A percentile compares a stretch with the other conserved stretches of the same genome.
Evolutionary conservation across 768 basidiomycete genomes (phyloP).

Genomic region (Candolleomyces efflorescens): DNA sequence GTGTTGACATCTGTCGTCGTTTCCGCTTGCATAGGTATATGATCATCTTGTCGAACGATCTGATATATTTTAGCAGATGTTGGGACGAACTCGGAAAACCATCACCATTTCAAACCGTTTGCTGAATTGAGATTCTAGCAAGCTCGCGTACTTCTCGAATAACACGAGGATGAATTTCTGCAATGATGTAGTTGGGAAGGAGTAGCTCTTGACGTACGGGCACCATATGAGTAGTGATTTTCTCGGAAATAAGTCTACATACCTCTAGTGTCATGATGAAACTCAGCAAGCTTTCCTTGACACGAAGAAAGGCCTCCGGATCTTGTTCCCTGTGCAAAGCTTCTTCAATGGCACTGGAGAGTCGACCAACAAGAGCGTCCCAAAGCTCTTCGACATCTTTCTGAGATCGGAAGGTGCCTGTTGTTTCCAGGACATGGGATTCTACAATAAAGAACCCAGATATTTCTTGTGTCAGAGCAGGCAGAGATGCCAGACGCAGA

Average conservation of each 20-base stretch:
- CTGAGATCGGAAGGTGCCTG: constrained; percentile 84
- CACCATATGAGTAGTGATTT: constrained; percentile 1
- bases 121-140: constrained; percentile 80
- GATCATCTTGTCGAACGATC: constrained; percentile 86
- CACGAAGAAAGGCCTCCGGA: constrained; percentile 74
- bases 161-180: constrained; percentile 82
- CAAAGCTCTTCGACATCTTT: constrained; percentile 93
- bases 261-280: constrained; percentile 95
- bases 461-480: constrained; percentile 85
- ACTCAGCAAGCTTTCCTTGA: constrained; percentile 78
- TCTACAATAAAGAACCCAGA: constrained; percentile 98
- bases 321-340: constrained; percentile 72
- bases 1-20: constrained; percentile 58
- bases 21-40: constrained; percentile 79
- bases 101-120: constrained; percentile 76
- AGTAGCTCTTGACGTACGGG: constrained; percentile 58
- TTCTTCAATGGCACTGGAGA: constrained; percentile 70
- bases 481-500: constrained; percentile 60
- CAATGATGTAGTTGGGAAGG: constrained; percentile 79
- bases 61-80: constrained; percentile 23
- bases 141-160: constrained; percentile 83
- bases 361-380: constrained; percentile 76
- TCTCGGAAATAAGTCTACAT: constrained; percentile 11
- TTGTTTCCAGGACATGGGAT: constrained; percentile 84
- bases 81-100: neutral